Percentiles rank a stretch among this genome's conserved stretches.
These are phyloP conservation scores for Thinopyrum elongatum DNA, from an alignment of 176 grass and related monocot species.

Conservation along the genomic window DNA sequence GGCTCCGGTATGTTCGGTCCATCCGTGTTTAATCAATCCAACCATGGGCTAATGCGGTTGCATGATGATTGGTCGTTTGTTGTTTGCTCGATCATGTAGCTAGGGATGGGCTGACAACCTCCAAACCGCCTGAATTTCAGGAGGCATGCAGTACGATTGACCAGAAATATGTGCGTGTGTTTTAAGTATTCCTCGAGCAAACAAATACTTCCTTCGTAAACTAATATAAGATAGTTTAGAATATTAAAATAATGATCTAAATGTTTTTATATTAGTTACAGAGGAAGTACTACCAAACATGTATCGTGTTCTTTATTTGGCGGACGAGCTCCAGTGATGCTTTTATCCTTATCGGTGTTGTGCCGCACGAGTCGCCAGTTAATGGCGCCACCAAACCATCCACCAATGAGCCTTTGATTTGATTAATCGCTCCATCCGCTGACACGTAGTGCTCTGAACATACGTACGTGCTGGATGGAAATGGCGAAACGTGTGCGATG, in stretches of 20 bases:
- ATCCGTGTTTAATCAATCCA: neutral
- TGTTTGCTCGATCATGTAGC: neutral
- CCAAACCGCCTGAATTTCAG: neutral
- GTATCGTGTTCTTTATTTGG: neutral
- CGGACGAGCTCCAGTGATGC: neutral
- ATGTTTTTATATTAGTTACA: too few relatives aligned
- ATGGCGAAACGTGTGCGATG: neutral
- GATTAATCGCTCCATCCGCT: neutral
- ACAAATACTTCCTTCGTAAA: too few relatives aligned
- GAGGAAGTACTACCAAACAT: neutral
- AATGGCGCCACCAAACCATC: neutral
- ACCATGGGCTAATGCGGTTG: neutral
- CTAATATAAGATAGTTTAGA: too few relatives aligned
- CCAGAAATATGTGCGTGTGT: neutral
- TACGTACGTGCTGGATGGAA: neutral
- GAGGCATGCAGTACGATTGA: neutral
- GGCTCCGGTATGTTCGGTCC: neutral
- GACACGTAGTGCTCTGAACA: neutral
- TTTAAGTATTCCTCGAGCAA: neutral
- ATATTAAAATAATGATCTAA: too few relatives aligned
- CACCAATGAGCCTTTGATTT: neutral
- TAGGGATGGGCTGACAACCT: neutral
- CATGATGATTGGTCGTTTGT: neutral
- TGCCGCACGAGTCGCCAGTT: neutral
- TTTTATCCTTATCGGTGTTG: neutral